Conservation (phyloP, 345 rosid genomes). For the Zanthoxylum bungeanum region DNA sequence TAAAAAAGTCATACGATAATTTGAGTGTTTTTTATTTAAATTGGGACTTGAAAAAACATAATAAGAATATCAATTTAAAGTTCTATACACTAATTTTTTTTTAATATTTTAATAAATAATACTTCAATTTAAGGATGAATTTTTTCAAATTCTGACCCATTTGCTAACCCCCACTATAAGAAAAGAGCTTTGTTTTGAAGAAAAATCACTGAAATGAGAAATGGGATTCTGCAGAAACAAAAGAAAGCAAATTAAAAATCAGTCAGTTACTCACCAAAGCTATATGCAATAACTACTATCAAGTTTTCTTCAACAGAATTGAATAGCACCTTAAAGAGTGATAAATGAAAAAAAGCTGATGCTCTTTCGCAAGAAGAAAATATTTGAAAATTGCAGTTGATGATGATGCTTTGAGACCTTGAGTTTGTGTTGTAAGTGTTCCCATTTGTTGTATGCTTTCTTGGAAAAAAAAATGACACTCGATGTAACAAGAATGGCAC, state of each 20-base stretch:
- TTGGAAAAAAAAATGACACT: background rate
- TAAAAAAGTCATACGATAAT: too few species aligned
- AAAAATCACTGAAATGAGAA: constrained; percentile 40
- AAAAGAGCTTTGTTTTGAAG: constrained; percentile 43
- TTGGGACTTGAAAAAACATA: too few species aligned
- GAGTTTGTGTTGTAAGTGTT: constrained; percentile 31
- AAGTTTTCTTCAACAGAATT: background rate
- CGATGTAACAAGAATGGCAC: constrained; percentile 9
- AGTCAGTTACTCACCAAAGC: background rate
- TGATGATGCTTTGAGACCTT: constrained; percentile 15
- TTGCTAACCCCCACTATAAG: too few species aligned
- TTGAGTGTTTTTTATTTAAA: too few species aligned
- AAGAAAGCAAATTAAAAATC: constrained; percentile 1
- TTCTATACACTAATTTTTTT: too few species aligned
- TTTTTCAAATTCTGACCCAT: too few species aligned
- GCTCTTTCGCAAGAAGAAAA: constrained; percentile 29
- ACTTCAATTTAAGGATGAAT: too few species aligned
- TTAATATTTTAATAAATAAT: too few species aligned
- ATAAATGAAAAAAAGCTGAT: constrained; percentile 18
- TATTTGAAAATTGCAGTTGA: constrained; percentile 24
- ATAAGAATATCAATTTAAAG: too few species aligned
- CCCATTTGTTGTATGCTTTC: constrained; percentile 25
- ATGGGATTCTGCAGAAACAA: constrained; percentile 34
- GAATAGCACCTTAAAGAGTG: constrained; percentile 34
- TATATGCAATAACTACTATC: background rate